Evolutionary conservation across 352 stramenopile genomes (phyloP).

Genomic region (Pythium oligandrum): DNA sequence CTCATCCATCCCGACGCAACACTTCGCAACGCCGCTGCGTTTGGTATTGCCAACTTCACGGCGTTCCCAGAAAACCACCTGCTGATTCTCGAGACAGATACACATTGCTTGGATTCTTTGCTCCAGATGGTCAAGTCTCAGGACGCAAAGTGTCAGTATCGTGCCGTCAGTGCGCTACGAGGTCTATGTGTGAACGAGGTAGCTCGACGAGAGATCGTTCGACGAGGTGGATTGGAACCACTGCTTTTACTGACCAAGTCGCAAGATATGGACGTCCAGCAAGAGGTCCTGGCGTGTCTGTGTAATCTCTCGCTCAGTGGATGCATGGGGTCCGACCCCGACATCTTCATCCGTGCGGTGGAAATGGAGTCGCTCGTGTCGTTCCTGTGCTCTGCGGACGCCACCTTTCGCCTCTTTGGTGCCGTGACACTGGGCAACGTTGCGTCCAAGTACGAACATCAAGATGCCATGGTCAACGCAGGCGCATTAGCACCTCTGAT

Average conservation of each 20-base stretch:
- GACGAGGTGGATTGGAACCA: slow-evolving; percentile 74
- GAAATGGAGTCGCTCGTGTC: slow-evolving; percentile 90
- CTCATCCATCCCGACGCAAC: slow-evolving; percentile 79
- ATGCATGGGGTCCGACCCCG: slow-evolving; percentile 89
- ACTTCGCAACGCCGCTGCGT: slow-evolving; percentile 86
- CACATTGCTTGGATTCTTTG: slow-evolving; percentile 46
- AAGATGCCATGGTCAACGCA: slow-evolving; percentile 76
- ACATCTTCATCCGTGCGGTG: slow-evolving; percentile 86
- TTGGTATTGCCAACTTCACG: slow-evolving; percentile 93
- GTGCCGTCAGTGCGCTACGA: slow-evolving; percentile 87
- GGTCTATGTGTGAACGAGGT: slow-evolving; percentile 88
- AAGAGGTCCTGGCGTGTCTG: slow-evolving; percentile 95
- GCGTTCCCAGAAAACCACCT: slow-evolving; percentile 90
- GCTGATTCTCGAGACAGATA: slow-evolving; percentile 59
- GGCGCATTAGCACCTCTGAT: slow-evolving; percentile 90
- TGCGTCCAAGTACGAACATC: slow-evolving; percentile 67
- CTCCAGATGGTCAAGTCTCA: slow-evolving; percentile 51
- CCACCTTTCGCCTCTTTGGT: slow-evolving; percentile 94
- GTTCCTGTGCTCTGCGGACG: slow-evolving; percentile 94
- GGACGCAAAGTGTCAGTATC: slow-evolving; percentile 84
- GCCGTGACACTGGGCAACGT: slow-evolving; percentile 95
- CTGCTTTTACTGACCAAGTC: slow-evolving; percentile 89
- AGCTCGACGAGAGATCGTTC: slow-evolving; percentile 88
- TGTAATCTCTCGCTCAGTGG: slow-evolving; percentile 96
- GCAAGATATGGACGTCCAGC: slow-evolving; percentile 93